Base-by-base conservation (phyloP, 108 stramenopile genomes). In the Bacterosira constricta region DNA sequence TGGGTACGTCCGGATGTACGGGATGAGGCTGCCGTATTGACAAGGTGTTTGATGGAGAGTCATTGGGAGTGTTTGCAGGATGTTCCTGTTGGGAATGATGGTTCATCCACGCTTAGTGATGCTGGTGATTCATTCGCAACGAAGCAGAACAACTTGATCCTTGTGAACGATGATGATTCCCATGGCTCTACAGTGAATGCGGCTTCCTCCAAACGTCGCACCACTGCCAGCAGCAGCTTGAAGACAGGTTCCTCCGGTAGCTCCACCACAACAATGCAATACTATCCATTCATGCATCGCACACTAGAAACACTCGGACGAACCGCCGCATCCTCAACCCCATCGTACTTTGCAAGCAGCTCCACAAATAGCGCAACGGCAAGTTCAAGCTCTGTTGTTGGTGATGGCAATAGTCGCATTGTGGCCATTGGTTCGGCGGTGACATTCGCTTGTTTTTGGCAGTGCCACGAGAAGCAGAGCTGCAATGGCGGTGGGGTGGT, bases 261-360 rank as follows among this genome's bases (percentile, higher is more conserved):
- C 15, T 17, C 30, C 15, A 30, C 37, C 59, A 37, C 32, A 51
- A 60, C 20, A 29, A 63, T 30, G 8, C 56, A 25, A 17, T 81
- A 65, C 38, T 84, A 73, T 50, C 83, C 83, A 27, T 84, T 84
- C 58, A 59, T 84, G 39, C 83, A 80, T 49, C 75, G 74, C 36
- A 72, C 79, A 51, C 34, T 84, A 10, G 83, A 84, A 25, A 63
- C 79, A 18, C 75, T 80, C 15, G 75, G 75, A 38, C 56, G 65
- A 15, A 51, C 50, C 10, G 82, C 65, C 21, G 42, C 66, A 2
- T 61, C 82, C 30, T n/a, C n/a, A n/a, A n/a, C n/a, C n/a, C n/a
- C n/a, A n/a, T n/a, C n/a, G n/a, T n/a, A n/a, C n/a, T n/a, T n/a
- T n/a, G n/a, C n/a, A n/a, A n/a, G n/a, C n/a, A n/a, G n/a, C n/a